Evolutionary conservation across 345 rosid genomes (phyloP).

Genomic region (Psidium friedrichsthalianum): DNA sequence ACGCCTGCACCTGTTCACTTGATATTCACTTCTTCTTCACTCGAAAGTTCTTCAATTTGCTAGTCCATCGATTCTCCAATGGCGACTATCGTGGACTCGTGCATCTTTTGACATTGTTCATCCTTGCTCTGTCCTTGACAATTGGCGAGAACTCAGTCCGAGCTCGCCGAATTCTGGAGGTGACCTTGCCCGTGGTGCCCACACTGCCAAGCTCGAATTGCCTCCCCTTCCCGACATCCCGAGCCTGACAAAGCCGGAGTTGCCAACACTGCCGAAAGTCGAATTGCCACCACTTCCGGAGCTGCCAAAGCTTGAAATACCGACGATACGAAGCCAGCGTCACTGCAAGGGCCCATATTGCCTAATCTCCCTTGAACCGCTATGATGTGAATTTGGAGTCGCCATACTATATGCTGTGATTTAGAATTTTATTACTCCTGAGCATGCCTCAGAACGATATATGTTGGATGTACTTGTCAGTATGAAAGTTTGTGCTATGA

Average conservation of each 20-base stretch:
- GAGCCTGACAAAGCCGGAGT: neutral
- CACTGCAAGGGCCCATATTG: neutral
- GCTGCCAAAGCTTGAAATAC: no score
- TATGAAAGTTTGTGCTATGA: neutral
- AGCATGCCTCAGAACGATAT: neutral
- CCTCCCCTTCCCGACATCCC: neutral
- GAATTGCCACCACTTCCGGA: neutral
- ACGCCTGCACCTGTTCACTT: neutral
- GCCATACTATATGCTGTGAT: neutral
- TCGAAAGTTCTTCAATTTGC: neutral
- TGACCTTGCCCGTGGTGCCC: neutral
- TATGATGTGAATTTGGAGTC: neutral
- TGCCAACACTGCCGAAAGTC: neutral
- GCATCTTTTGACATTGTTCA: neutral
- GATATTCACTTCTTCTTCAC: neutral
- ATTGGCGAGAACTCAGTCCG: neutral
- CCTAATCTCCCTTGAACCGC: neutral
- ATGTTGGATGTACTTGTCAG: neutral
- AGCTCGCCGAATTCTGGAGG: neutral
- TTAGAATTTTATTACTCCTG: neutral
- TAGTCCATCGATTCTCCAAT: neutral
- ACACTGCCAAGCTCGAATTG: neutral
- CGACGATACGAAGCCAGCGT: neutral
- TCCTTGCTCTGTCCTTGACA: neutral
- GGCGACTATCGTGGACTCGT: neutral